Percentiles rank a stretch among this genome's conserved stretches.
Evolutionary conservation across 352 stramenopile species (phyloP).

Genomic region (Phytophthora ohioensis): DNA sequence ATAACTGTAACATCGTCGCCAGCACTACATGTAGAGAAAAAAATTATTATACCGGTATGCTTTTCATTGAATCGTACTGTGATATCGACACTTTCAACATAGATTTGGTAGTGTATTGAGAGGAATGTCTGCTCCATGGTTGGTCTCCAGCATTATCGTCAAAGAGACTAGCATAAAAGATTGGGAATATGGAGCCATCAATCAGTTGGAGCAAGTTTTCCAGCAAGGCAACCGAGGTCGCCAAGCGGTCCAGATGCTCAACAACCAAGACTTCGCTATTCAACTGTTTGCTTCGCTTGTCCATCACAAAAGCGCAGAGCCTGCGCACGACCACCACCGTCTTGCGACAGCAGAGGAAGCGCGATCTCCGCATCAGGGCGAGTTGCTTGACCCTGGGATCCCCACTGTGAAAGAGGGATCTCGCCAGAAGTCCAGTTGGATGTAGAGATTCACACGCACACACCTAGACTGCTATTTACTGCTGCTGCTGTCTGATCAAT

Average conservation of each 20-base stretch:
- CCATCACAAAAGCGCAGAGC: constrained; percentile 71
- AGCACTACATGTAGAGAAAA: no score
- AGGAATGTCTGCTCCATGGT: constrained; percentile 90
- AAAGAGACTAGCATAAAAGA: constrained; percentile 89
- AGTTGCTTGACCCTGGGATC: constrained; percentile 86
- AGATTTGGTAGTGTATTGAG: constrained; percentile 2
- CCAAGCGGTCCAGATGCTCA: constrained; percentile 81
- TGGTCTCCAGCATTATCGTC: constrained; percentile 91
- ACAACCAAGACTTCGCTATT: constrained; percentile 90
- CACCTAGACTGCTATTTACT: constrained; percentile 1
- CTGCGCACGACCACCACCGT: constrained; percentile 6
- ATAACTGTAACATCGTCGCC: background rate
- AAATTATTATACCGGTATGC: no score
- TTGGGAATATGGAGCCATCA: constrained; percentile 94
- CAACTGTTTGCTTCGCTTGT: constrained; percentile 93
- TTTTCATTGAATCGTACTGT: no score
- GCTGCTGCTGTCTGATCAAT: background rate
- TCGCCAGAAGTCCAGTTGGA: constrained; percentile 83
- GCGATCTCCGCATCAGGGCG: constrained; percentile 63
- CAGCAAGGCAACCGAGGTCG: constrained; percentile 42
- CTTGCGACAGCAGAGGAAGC: constrained; percentile 36
- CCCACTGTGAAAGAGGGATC: constrained; percentile 89
- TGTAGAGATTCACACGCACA: constrained; percentile 3
- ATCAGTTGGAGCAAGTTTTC: constrained; percentile 88
- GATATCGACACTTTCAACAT: background rate